phyloP scores from a whole-genome alignment of 2,329 filamentous ascomycete species.

The Septoria linicola region DNA sequence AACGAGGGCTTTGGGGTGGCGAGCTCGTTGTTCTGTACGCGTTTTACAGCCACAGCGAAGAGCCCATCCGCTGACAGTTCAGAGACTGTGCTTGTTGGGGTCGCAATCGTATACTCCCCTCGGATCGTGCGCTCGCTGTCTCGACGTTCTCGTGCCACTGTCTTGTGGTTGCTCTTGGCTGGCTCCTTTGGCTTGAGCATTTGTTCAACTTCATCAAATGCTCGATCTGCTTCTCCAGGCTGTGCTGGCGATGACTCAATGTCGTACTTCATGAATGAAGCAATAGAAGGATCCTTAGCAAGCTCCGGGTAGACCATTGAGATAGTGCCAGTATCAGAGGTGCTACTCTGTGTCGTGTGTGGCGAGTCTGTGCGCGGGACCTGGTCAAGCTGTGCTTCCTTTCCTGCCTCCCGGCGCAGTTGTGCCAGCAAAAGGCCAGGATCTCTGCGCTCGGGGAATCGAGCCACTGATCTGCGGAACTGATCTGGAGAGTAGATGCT shows the following conservation, averaged over 20 bases:
- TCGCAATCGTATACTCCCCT: not conserved
- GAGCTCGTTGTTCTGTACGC: not conserved
- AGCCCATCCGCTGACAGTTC: slow-evolving; percentile 12
- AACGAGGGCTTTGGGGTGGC: not conserved
- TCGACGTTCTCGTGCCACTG: not conserved
- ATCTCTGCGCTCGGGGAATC: slow-evolving; percentile 7
- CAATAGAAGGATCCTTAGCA: slow-evolving; percentile 26
- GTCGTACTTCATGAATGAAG: slow-evolving; percentile 18
- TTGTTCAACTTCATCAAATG: slow-evolving; percentile 13
- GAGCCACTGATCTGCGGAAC: slow-evolving; percentile 7
- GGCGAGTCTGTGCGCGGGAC: slow-evolving; percentile 3
- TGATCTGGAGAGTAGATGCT: slow-evolving; percentile 32
- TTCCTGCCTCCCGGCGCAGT: not conserved
- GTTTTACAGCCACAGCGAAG: slow-evolving; percentile 19
- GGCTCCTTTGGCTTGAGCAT: slow-evolving; percentile 1
- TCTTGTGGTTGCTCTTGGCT: not conserved
- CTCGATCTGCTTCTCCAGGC: slow-evolving; percentile 1
- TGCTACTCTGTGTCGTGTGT: slow-evolving; percentile 13
- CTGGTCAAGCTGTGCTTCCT: not conserved
- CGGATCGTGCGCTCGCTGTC: not conserved
- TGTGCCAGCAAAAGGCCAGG: no score
- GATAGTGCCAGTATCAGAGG: slow-evolving; percentile 20
- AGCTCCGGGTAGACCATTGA: slow-evolving; percentile 27
- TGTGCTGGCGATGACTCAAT: slow-evolving; percentile 1
- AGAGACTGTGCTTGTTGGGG: slow-evolving; percentile 3